These are phyloP conservation scores for Prunus campanulata DNA, from an alignment of 306 rosid species.

Conservation along the genomic window DNA sequence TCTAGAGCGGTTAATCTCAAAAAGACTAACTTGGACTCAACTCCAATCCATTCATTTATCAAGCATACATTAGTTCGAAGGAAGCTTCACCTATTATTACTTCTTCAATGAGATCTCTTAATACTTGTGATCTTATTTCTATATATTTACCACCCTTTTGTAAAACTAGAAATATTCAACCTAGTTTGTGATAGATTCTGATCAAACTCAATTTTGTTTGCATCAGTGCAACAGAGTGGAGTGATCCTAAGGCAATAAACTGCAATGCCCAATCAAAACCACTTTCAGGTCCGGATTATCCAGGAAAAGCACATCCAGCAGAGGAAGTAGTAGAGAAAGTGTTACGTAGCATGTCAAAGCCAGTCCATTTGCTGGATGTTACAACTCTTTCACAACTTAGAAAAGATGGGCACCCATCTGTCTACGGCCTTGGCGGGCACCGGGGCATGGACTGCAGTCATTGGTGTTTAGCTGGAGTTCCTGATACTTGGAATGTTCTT, in stretches of 20 bases:
- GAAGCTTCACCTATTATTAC: no score
- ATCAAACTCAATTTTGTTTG: background rate
- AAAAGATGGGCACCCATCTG: conserved; percentile 72
- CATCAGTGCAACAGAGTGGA: conserved; percentile 49
- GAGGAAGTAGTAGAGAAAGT: conserved; percentile 46
- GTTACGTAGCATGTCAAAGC: conserved; percentile 29
- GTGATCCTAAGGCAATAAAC: conserved; percentile 21
- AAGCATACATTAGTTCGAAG: no score
- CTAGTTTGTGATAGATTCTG: background rate
- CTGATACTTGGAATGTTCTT: conserved; percentile 66
- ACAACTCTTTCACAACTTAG: conserved; percentile 58
- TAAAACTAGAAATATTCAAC: background rate
- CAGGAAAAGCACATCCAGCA: conserved; percentile 46
- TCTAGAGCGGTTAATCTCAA: no score
- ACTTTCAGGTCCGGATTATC: conserved; percentile 29
- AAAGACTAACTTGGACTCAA: no score
- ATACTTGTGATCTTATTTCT: no score
- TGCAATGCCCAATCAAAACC: conserved; percentile 43
- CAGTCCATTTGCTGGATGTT: conserved; percentile 42
- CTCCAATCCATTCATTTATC: no score
- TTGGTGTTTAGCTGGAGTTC: conserved; percentile 77
- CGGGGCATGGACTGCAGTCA: conserved; percentile 57
- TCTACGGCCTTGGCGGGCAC: conserved; percentile 55
- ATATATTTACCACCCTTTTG: background rate
- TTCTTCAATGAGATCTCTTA: no score